These are phyloP conservation scores for Exophiala xenobiotica DNA, from an alignment of 2,329 filamentous ascomycete species.

Conservation along the genomic window DNA sequence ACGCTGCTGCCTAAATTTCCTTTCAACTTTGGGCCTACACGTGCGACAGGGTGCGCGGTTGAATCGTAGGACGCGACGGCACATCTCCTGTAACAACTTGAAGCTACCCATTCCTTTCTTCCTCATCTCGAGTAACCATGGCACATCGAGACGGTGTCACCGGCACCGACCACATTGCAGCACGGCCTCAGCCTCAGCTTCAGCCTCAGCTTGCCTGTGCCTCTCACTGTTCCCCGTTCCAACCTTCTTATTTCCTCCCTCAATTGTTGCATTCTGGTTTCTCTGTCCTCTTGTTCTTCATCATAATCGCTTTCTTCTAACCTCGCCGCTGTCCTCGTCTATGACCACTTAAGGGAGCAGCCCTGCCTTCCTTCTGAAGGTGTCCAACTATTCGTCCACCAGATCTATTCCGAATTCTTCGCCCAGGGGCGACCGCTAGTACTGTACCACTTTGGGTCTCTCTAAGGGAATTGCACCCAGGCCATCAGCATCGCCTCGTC, in stretches of 20 bases:
- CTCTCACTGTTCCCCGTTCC: conserved; percentile 1
- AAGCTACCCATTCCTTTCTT: conserved; percentile 9
- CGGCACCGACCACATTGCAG: too few species aligned
- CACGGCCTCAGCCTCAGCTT: too few species aligned
- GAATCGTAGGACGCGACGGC: too few species aligned
- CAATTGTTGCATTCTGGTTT: conserved; percentile 4
- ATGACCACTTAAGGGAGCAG: conserved; percentile 1
- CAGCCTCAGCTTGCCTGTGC: too few species aligned
- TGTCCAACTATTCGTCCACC: conserved; percentile 5
- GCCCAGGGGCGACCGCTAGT: conserved; percentile 6
- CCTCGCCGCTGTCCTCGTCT: conserved; percentile 1
- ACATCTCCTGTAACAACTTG: conserved; percentile 6
- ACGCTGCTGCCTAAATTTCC: too few species aligned
- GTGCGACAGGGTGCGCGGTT: too few species aligned
- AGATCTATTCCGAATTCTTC: conserved; percentile 6
- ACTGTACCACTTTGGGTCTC: conserved; percentile 3
- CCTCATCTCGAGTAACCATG: conserved; percentile 12
- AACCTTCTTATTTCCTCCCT: conserved; percentile 8
- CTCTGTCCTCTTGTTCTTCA: conserved; percentile 6
- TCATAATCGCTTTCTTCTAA: conserved; percentile 8
- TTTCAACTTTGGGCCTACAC: too few species aligned
- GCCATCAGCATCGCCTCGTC: conserved; percentile 9
- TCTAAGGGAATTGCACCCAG: conserved; percentile 4
- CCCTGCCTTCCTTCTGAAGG: conserved; percentile 3
- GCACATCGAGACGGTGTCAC: too few species aligned